Conservation (phyloP, 345 rosid species). For the Acer campestre region DNA sequence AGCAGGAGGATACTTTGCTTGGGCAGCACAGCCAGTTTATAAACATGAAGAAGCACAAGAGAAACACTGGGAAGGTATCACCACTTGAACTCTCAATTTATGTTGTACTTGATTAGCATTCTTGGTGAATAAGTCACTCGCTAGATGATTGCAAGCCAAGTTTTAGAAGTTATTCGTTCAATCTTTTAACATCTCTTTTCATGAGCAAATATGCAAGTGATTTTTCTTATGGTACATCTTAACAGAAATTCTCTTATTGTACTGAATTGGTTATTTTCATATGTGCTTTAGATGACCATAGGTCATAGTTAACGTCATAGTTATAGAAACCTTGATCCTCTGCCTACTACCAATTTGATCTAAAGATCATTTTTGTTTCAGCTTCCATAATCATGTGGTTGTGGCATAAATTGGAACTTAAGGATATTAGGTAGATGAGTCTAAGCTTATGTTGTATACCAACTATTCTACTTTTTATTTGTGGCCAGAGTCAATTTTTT, state of each 20-base stretch:
- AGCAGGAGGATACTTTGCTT: conserved; percentile 93
- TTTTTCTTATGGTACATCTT: neutral
- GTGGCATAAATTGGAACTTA: neutral
- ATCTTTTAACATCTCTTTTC: neutral
- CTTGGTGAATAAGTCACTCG: conserved; percentile 14
- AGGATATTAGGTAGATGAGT: neutral
- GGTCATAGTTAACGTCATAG: neutral
- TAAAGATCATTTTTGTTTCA: neutral
- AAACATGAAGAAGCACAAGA: conserved; percentile 80
- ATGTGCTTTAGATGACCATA: neutral
- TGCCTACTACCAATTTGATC: neutral
- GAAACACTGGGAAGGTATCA: conserved; percentile 96
- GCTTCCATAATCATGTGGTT: neutral
- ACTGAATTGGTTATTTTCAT: neutral
- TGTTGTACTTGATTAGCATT: neutral
- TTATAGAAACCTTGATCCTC: neutral
- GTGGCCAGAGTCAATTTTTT: neutral
- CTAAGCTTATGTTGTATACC: neutral
- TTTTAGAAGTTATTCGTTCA: conserved; percentile 10
- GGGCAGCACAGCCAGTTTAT: conserved; percentile 99
- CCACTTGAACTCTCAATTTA: conserved; percentile 8
- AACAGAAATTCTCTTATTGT: neutral
- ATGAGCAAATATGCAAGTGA: neutral
- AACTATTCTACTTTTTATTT: neutral
- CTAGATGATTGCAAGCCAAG: conserved; percentile 2